Conservation (phyloP, 2,329 filamentous ascomycete genomes). For the Monosporascus cannonballus region DNA sequence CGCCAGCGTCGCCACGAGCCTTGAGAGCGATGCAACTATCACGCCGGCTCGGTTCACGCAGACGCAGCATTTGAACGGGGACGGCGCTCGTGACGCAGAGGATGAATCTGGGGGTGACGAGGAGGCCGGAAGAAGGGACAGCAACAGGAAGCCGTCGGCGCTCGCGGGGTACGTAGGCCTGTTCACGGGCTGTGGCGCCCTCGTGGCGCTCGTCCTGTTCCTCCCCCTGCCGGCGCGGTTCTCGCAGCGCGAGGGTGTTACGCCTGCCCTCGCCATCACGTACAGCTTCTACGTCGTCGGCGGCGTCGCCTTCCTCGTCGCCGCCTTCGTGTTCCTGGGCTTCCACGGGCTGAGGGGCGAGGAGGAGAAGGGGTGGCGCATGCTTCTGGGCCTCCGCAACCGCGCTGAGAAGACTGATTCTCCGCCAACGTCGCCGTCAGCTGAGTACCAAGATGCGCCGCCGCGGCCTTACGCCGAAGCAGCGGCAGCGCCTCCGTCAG, state of each 20-base stretch:
- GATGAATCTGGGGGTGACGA: constrained; percentile 5
- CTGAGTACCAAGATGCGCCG: too few relatives aligned
- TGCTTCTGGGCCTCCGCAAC: constrained; percentile 40
- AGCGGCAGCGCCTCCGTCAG: background rate
- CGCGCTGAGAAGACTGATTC: too few relatives aligned
- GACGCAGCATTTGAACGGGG: constrained; percentile 15
- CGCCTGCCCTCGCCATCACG: constrained; percentile 67
- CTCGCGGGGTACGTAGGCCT: constrained; percentile 87
- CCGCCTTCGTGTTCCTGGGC: constrained; percentile 71
- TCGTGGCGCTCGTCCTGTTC: constrained; percentile 77
- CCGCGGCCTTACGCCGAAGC: background rate
- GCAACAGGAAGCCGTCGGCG: constrained; percentile 42
- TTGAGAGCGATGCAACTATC: constrained; percentile 70
- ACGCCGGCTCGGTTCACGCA: constrained; percentile 56
- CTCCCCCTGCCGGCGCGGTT: constrained; percentile 82
- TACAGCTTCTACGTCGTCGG: constrained; percentile 87
- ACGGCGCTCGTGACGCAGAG: constrained; percentile 13
- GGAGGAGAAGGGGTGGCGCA: constrained; percentile 65
- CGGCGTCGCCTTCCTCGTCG: constrained; percentile 62
- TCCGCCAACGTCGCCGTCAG: too few relatives aligned
- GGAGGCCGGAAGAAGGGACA: constrained; percentile 16
- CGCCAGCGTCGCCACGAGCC: constrained; percentile 58
- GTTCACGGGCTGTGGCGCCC: constrained; percentile 86
- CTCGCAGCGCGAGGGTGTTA: constrained; percentile 61
- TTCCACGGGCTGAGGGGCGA: constrained; percentile 65